Evolutionary conservation across 2,329 filamentous ascomycete species (phyloP), one percentile per base, ranked within the genome.

Genomic region (Septoria petroselini): DNA sequence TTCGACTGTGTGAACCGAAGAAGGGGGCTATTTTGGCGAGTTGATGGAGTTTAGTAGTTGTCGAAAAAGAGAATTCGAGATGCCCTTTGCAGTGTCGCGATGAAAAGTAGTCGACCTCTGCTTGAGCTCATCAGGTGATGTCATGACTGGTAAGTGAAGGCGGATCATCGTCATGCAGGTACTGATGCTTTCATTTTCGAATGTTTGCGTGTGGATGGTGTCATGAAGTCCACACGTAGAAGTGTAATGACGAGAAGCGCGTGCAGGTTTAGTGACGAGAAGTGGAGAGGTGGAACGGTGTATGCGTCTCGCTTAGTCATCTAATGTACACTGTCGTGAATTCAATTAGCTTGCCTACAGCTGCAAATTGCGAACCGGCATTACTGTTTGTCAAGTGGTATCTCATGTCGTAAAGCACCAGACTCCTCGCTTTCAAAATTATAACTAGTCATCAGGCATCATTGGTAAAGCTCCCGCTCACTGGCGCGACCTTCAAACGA

Each of bases 401-500:
- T 46, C 21, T 46, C 12, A 14, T 48, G 5, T 41, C 2, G 17
- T 9, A 7, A 19, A 12, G 23, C 45, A 23, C 27, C 35, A 30
- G 21, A 33, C 45, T 25, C 45, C 45, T 18, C 38, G 45, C 45
- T 48, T 2, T 18, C n/a, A 11, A 8, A 38, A 11, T 15, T 18
- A 33, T 37, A 25, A 21, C 34, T 25, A 42, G 23, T 21, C 17
- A 37, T 21, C 31, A 33, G 15, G 30, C 37, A 43, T 41, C 33
- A 48, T n/a, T 41, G 15, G 35, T 51, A 48, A 12, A 50, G 30
- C 23, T 52, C 55, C 27, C 41, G 25, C 42, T 55, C 52, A 33
- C 46, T 49, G 12, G 48, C 34, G 14, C 42, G 46, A 11, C 46
- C 45, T 23, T 63, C 60, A 30, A 63, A 63, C 2, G 60, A 62